Base-by-base conservation (phyloP, 1,139 yeast genomes). In the Hemisphaericaspora lyxosophila region DNA sequence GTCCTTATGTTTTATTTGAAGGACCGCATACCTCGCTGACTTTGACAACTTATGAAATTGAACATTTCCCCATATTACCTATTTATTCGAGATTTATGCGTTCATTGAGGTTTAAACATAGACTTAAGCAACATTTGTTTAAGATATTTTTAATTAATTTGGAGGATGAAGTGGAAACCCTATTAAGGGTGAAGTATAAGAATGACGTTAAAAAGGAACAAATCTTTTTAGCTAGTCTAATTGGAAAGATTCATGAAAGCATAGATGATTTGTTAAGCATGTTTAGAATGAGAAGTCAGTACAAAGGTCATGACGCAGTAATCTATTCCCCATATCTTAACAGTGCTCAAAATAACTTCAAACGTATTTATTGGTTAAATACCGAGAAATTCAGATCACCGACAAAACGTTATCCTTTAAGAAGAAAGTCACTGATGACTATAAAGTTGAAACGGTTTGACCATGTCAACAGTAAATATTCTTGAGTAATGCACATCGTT, bases 61-160 rank as follows among this genome's bases (percentile, higher is more conserved):
- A n/a, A 18, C n/a, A 22, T 26, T 63, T 68, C 47, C 65, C 65
- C 41, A 45, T 63, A 41, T 51, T 68, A 14, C 74, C 74, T 2
- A 60, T 63, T 42, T 64, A 58, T 39, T 62, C 61, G n/a, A 41
- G 59, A 23, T 39, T 61, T 13, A 46, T 64, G 42, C 55, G 52
- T 30, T 53, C 65, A 2, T 46, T 48, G 33, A 55, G 59, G 35
- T 62, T 64, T 32, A 52, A 50, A 33, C 55, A 51, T 30, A 48
- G 47, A 36, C 51, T 70, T 26, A 50, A 50, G 34, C 57, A 53
- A 31, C 76, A 70, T 45, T 46, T 71, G 19, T 61, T 57, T 49
- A 69, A 69, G 44, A 41, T 71, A 16, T 64, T 70, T 38, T 45
- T 67, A 42, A 59, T 67, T 35, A 71, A 71, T 47, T 46, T 69